Percentiles rank a stretch among this genome's conserved stretches.
Conservation (phyloP, 768 basidiomycete species). For the Cystobasidium ongulense region DNA sequence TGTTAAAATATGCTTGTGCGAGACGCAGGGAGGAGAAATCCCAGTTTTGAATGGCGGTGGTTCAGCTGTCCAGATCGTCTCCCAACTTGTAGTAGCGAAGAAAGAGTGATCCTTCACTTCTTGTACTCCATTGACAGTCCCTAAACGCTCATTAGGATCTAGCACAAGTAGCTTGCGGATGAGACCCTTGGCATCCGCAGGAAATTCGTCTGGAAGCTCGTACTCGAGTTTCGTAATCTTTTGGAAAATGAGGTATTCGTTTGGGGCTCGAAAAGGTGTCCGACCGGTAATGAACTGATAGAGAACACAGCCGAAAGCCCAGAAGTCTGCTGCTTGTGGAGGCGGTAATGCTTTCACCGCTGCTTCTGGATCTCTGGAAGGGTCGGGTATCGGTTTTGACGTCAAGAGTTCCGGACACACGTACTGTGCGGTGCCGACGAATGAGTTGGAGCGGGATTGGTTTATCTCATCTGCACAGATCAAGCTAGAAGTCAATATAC, state of each 20-base stretch:
- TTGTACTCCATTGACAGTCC: conserved; percentile 35
- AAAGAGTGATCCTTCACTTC: conserved; percentile 38
- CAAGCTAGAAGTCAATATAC: not conserved
- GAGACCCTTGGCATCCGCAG: conserved; percentile 65
- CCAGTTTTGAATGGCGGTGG: conserved; percentile 39
- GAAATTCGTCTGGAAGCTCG: conserved; percentile 75
- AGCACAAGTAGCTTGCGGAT: conserved; percentile 65
- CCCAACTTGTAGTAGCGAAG: conserved; percentile 39
- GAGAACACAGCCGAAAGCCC: conserved; percentile 89
- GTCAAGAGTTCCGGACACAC: conserved; percentile 78
- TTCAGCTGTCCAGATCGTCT: conserved; percentile 37
- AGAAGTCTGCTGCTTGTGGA: conserved; percentile 68
- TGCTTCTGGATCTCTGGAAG: conserved; percentile 43
- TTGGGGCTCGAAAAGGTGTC: conserved; percentile 78
- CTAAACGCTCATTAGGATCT: conserved; percentile 37
- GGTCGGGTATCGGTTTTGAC: conserved; percentile 63
- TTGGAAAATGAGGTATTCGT: conserved; percentile 90
- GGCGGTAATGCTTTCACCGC: not conserved
- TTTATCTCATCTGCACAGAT: not conserved
- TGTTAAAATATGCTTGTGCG: conserved; percentile 4
- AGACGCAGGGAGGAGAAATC: conserved; percentile 30
- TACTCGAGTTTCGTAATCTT: conserved; percentile 85
- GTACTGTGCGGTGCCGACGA: conserved; percentile 85
- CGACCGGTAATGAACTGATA: conserved; percentile 86
- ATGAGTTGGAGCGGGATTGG: conserved; percentile 49